These are phyloP conservation scores for Colletotrichum coccodes DNA, from an alignment of 2,329 filamentous ascomycete genomes.

Conservation along the genomic window DNA sequence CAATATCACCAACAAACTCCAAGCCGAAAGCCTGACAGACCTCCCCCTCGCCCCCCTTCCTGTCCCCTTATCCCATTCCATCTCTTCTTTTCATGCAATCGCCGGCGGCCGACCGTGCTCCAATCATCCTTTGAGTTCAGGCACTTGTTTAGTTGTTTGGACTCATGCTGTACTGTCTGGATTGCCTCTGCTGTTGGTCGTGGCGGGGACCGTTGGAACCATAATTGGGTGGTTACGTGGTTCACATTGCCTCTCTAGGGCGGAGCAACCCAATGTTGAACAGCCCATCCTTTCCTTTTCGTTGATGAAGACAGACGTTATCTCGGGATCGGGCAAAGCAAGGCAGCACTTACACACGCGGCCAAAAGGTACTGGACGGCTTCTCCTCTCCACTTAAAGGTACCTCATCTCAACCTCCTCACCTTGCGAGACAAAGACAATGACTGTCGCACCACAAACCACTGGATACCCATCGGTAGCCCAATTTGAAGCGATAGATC, in stretches of 20 bases:
- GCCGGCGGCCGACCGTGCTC: slow-evolving; percentile 18
- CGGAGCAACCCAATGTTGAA: neutral
- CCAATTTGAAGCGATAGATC: slow-evolving; percentile 24
- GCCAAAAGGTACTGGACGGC: neutral
- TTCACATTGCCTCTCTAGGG: neutral
- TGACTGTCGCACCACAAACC: slow-evolving; percentile 16
- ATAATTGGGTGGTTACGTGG: neutral
- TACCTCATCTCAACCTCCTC: neutral
- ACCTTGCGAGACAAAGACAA: slow-evolving; percentile 17
- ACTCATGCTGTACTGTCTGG: neutral
- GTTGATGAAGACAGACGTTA: neutral
- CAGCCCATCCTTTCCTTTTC: neutral
- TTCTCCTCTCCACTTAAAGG: slow-evolving; percentile 13
- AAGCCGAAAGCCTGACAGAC: neutral
- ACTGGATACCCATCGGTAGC: neutral
- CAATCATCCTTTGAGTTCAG: slow-evolving; percentile 21
- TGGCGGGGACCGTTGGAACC: slow-evolving; percentile 2
- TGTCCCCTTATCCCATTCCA: slow-evolving; percentile 20
- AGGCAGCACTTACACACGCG: slow-evolving; percentile 20
- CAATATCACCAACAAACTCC: neutral
- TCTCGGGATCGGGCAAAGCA: neutral
- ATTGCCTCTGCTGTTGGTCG: neutral
- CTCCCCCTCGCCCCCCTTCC: slow-evolving; percentile 6
- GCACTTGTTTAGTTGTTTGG: slow-evolving; percentile 11
- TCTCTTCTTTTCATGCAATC: slow-evolving; percentile 27